Evolutionary conservation across 805 yeast genomes (phyloP).

Genomic region (Candida khao-thaluensis): DNA sequence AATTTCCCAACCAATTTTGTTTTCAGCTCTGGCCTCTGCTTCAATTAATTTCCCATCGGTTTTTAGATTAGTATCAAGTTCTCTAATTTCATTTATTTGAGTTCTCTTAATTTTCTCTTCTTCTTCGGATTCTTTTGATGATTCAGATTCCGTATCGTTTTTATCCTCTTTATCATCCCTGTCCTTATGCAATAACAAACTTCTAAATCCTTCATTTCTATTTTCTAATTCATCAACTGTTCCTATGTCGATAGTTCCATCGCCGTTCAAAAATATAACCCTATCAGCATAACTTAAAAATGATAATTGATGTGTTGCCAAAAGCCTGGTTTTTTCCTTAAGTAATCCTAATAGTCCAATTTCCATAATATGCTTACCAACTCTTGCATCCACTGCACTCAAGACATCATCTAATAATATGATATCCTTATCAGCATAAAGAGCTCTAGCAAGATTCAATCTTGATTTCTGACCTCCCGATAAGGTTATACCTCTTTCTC

Average conservation of each 20-base stretch:
- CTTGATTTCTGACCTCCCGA: conserved; percentile 40
- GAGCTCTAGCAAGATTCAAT: conserved; percentile 34
- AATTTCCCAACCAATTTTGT: conserved; percentile 35
- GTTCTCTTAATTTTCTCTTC: conserved; percentile 1
- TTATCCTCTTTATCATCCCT: conserved; percentile 7
- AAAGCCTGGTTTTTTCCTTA: conserved; percentile 29
- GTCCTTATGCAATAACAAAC: conserved; percentile 23
- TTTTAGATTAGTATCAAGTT: not conserved
- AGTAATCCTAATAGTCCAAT: conserved; percentile 27
- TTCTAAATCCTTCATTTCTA: conserved; percentile 26
- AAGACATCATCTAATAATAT: conserved; percentile 34
- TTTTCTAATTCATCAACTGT: conserved; percentile 26
- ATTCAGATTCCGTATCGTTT: not conserved
- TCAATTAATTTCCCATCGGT: conserved; percentile 30
- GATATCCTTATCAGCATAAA: conserved; percentile 30
- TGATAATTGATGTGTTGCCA: conserved; percentile 37
- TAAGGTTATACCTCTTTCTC: conserved; percentile 36
- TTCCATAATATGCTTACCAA: conserved; percentile 35
- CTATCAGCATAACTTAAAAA: conserved; percentile 31
- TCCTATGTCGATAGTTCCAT: conserved; percentile 41
- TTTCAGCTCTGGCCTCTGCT: conserved; percentile 36
- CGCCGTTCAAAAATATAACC: conserved; percentile 31
- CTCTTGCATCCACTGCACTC: conserved; percentile 38
- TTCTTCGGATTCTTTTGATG: conserved; percentile 4
- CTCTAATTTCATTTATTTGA: conserved; percentile 2